Conservation (phyloP, 1,284 basidiomycete genomes). For the Cryptococcus jaspeensis region DNA sequence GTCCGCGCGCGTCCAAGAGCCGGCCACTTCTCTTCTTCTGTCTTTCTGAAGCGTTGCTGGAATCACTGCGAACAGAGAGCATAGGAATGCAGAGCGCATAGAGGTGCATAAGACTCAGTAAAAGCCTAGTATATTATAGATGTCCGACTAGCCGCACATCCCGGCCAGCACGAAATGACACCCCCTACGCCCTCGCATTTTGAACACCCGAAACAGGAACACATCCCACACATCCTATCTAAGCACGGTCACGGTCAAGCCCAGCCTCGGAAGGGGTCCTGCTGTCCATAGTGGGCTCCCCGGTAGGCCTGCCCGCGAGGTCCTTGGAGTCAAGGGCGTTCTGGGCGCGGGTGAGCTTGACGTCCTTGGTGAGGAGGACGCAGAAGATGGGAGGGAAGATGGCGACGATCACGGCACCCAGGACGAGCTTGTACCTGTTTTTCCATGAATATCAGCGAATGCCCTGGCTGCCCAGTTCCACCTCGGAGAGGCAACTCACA, state of each 20-base stretch:
- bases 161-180: background rate
- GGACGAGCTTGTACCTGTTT: slow-evolving; percentile 39
- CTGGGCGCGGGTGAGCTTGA: slow-evolving; percentile 53
- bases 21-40: too few relatives aligned
- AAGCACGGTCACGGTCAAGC: background rate
- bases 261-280: slow-evolving; percentile 2
- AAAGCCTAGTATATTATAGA: background rate
- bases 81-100: too few relatives aligned
- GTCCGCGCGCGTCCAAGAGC: too few relatives aligned
- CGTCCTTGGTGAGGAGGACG: slow-evolving; percentile 46
- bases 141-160: background rate
- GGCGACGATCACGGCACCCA: slow-evolving; percentile 44
- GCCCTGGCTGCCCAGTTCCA: background rate
- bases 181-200: background rate
- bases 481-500: slow-evolving; percentile 23
- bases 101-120: too few relatives aligned
- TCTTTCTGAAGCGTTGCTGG: too few relatives aligned
- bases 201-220: background rate
- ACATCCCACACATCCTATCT: too few relatives aligned
- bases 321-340: slow-evolving; percentile 52
- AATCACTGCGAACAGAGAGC: too few relatives aligned
- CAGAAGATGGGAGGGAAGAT: slow-evolving; percentile 49
- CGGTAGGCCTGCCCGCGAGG: slow-evolving; percentile 28
- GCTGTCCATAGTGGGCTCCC: slow-evolving; percentile 9
- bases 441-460: background rate